phyloP scores from a whole-genome alignment of 2,329 filamentous ascomycete genomes.

The Trichocomaceae sp. region DNA sequence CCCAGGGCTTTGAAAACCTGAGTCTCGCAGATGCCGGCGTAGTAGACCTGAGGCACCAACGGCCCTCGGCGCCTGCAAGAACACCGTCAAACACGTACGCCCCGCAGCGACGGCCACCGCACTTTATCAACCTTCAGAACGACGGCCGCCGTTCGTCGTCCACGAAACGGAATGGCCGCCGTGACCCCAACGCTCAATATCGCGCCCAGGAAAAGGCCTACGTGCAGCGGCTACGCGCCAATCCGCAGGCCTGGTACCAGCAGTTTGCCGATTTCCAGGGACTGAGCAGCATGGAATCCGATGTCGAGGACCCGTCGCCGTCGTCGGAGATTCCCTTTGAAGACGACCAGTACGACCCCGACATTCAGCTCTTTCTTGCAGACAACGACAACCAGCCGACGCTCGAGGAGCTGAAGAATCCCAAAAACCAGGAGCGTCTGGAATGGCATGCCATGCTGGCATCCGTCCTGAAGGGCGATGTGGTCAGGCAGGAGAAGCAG shows the following conservation, averaged over 20 bases:
- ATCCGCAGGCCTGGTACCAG: constrained; percentile 66
- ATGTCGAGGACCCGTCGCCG: constrained; percentile 85
- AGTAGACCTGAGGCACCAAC: constrained; percentile 49
- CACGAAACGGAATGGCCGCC: constrained; percentile 46
- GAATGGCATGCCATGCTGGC: constrained; percentile 99
- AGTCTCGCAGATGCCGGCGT: constrained; percentile 25
- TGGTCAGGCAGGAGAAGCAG: constrained; percentile 97
- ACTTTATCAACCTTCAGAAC: constrained; percentile 42
- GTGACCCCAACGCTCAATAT: constrained; percentile 66
- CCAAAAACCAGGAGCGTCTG: constrained; percentile 77
- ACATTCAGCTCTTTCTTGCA: constrained; percentile 86
- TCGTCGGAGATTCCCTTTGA: constrained; percentile 78
- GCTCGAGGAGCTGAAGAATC: constrained; percentile 81
- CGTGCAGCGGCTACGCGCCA: constrained; percentile 81
- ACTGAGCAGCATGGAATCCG: constrained; percentile 69
- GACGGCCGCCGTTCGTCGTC: constrained; percentile 53
- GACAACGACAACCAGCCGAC: constrained; percentile 85
- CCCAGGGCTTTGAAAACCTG: constrained; percentile 37
- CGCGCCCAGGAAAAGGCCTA: constrained; percentile 90
- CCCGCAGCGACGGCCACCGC: constrained; percentile 50
- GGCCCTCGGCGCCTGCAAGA: constrained; percentile 62
- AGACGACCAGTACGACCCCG: constrained; percentile 77
- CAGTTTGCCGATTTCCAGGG: constrained; percentile 56
- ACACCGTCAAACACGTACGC: constrained; percentile 78
- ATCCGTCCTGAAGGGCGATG: constrained; percentile 90